Percentiles rank a stretch among this genome's conserved stretches.
Conservation (phyloP, 768 basidiomycete species). For the Pisolithus sp. region DNA sequence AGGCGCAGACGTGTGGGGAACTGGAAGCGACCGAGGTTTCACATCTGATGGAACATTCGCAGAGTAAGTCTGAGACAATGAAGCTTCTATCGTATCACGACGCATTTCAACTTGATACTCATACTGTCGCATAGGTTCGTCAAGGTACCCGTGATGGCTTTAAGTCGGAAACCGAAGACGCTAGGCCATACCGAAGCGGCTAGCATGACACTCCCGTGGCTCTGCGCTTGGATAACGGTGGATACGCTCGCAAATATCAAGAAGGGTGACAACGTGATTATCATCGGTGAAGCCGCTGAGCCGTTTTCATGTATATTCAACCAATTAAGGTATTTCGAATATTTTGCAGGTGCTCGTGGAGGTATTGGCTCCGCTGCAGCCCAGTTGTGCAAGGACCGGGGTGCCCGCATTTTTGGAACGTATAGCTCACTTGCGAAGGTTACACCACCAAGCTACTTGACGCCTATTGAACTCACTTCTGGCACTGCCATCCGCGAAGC, state of each 20-base stretch:
- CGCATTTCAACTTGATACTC: not conserved
- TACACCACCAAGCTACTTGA: constrained; percentile 21
- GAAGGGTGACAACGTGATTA: constrained; percentile 27
- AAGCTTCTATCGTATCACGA: not conserved
- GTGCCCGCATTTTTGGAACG: constrained; percentile 29
- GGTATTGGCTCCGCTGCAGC: constrained; percentile 30
- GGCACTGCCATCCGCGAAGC: constrained; percentile 25
- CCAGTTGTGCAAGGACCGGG: constrained; percentile 26
- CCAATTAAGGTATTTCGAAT: not conserved
- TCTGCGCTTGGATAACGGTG: constrained; percentile 33
- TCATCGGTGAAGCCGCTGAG: constrained; percentile 17
- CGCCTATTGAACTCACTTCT: constrained; percentile 28
- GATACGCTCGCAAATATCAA: constrained; percentile 29
- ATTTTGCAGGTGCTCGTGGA: constrained; percentile 26
- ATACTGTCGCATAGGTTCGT: constrained; percentile 15
- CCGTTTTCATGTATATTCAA: not conserved
- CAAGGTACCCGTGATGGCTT: constrained; percentile 21
- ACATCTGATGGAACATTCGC: constrained; percentile 29
- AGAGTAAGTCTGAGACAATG: constrained; percentile 16
- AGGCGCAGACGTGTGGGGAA: constrained; percentile 30
- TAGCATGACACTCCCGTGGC: constrained; percentile 30
- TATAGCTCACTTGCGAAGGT: constrained; percentile 25
- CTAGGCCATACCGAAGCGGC: constrained; percentile 22
- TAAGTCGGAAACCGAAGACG: constrained; percentile 26
- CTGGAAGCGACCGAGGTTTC: constrained; percentile 27